These are phyloP conservation scores for Wickerhamomyces sp. DNA, from an alignment of 1,139 yeast genomes.

Conservation along the genomic window DNA sequence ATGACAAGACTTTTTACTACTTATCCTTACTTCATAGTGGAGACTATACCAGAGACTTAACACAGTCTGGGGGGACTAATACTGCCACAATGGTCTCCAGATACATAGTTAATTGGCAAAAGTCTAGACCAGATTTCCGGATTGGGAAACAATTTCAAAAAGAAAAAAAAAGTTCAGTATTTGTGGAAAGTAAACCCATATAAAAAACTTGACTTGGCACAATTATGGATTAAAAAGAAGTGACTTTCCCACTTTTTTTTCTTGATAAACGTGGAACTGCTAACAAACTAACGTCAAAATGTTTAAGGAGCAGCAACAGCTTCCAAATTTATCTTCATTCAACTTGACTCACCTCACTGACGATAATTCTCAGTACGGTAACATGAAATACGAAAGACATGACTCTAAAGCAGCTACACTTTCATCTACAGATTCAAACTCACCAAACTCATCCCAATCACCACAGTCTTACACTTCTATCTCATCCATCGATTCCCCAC, in stretches of 20 bases:
- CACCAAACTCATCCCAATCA: conserved; percentile 21
- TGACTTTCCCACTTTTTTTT: neutral
- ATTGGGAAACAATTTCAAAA: neutral
- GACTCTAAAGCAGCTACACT: conserved; percentile 11
- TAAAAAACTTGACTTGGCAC: neutral
- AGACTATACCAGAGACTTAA: neutral
- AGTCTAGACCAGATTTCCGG: neutral
- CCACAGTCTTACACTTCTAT: conserved; percentile 21
- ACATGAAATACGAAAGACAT: conserved; percentile 1
- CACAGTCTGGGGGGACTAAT: neutral
- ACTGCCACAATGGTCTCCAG: neutral
- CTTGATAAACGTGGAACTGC: too few species aligned
- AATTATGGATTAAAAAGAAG: neutral
- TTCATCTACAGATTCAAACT: conserved; percentile 20
- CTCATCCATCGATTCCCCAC: conserved; percentile 18
- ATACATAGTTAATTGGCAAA: neutral
- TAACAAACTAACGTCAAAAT: too few species aligned
- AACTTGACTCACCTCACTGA: neutral
- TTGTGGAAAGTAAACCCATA: neutral
- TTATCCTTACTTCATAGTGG: too few species aligned
- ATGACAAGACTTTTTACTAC: neutral
- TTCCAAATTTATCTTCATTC: neutral
- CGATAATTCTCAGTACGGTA: neutral
- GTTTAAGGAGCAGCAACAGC: conserved; percentile 1
- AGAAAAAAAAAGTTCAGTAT: neutral